Base-by-base conservation (phyloP, 164 flowering plant species). In the Taxillus chinensis region DNA sequence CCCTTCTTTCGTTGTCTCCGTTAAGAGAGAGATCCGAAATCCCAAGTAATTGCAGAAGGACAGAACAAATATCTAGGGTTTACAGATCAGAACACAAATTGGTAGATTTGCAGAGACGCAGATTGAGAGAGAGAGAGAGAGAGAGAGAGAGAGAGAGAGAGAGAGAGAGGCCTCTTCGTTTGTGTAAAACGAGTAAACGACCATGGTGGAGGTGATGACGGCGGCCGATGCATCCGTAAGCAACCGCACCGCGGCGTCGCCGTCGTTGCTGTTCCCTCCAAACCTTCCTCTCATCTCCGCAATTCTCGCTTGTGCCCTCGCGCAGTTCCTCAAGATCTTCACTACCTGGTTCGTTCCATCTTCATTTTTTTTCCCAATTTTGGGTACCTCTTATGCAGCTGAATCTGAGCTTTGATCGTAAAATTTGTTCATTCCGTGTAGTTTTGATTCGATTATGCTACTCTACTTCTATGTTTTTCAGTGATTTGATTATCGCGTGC, bases 311-410 rank as follows among this genome's bases (percentile, higher is more conserved):
- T 79, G 68, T 67, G 75, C 81, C 7, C 55, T 82, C 41, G 90
- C 90, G 40, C 90, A 84, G 63, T 79, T 77, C 64, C 76, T 79
- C 72, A 84, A 84, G 71, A 41, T 82, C 72, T 62, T 84, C 78
- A 73, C 86, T 64, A 69, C 82, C 62, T 76, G 90, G 90, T 76
- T 59, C 5, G 54, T 4, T 14, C 27, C 6, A 15, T 51, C 27
- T 51, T 9, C 46, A 27, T 64, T 1, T 1, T 45, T 45, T 60
- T 45, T 54, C 14, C 17, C 41, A 39, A 53, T 39, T 45, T 39
- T 17, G 16, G 59, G 46, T 8, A 39, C 52, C 39, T 49, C 39
- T 12, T 41, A 10, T 2, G 27, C 27, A 27, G 27, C 27, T 27
- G 27, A 27, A 27, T 27, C 27, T 27, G 27, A 27, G 27, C 27